phyloP scores from a whole-genome alignment of 495 filamentous ascomycete genomes.

The Xylaria telfairii region DNA sequence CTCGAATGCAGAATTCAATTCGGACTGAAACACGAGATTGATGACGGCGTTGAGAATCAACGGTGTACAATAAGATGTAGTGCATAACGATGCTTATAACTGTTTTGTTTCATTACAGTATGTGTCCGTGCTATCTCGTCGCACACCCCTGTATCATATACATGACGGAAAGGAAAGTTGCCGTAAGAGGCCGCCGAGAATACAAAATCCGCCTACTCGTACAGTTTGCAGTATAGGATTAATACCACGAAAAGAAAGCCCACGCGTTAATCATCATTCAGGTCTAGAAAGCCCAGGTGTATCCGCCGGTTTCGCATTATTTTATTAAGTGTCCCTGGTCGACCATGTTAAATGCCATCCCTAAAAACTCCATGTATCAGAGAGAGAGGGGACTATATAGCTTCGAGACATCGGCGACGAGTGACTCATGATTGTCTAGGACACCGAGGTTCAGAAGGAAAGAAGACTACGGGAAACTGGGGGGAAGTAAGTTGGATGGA shows the following conservation, averaged over 20 bases:
- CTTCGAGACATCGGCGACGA: conserved; percentile 19
- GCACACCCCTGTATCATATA: background rate
- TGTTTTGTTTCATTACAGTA: background rate
- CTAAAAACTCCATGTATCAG: conserved; percentile 23
- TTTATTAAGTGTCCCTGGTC: conserved; percentile 19
- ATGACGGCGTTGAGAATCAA: background rate
- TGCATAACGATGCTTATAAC: background rate
- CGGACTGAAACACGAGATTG: background rate
- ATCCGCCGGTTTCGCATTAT: background rate
- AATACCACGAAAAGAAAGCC: background rate
- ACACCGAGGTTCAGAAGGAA: conserved; percentile 23
- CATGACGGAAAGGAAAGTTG: background rate
- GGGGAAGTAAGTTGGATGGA: background rate
- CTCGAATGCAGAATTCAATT: background rate
- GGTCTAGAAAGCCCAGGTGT: background rate
- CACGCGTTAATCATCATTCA: background rate
- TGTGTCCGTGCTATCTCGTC: background rate
- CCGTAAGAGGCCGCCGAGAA: background rate
- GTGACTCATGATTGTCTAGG: conserved; percentile 24
- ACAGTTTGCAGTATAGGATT: background rate
- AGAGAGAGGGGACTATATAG: conserved; percentile 6
- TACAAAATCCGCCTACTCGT: too few relatives aligned
- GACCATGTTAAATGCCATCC: conserved; percentile 20
- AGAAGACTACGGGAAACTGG: background rate
- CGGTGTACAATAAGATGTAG: background rate